Percentiles rank a stretch among this genome's conserved stretches.
Conservation (phyloP, 805 yeast species). For the Ogataea angusta region DNA sequence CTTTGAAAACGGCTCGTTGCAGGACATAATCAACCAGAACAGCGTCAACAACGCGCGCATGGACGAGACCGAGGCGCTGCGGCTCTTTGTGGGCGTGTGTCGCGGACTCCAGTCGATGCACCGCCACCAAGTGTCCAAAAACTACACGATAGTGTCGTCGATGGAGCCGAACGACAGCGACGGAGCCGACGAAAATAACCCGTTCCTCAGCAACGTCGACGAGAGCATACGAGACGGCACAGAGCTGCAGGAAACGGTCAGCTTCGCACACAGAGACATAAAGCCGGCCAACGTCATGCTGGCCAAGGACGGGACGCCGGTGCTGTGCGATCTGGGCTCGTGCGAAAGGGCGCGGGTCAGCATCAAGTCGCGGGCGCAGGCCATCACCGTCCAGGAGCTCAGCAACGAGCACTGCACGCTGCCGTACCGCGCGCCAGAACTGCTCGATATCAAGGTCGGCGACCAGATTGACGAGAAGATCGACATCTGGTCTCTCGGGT, state of each 20-base stretch:
- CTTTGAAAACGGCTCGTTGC: constrained; percentile 69
- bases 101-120: constrained; percentile 79
- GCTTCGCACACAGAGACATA: constrained; percentile 83
- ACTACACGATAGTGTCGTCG: constrained; percentile 17
- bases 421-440: constrained; percentile 88
- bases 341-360: constrained; percentile 59
- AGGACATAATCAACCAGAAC: constrained; percentile 69
- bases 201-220: constrained; percentile 18
- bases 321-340: constrained; percentile 82
- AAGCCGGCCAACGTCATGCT: constrained; percentile 90
- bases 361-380: constrained; percentile 61
- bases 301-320: constrained; percentile 68
- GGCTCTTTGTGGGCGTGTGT: constrained; percentile 64
- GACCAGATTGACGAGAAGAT: constrained; percentile 65
- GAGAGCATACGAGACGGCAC: constrained; percentile 36
- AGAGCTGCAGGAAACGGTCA: constrained; percentile 53
- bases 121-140: constrained; percentile 41
- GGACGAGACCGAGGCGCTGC: constrained; percentile 61
- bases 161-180: constrained; percentile 19
- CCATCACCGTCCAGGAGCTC: constrained; percentile 71
- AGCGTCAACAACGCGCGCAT: constrained; percentile 52
- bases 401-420: constrained; percentile 83
- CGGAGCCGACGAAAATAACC: constrained; percentile 20
- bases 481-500: constrained; percentile 92
- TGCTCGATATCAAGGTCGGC: constrained; percentile 71